Percentiles rank a stretch among this genome's conserved stretches.
phyloP scores from a whole-genome alignment of 2,329 filamentous ascomycete genomes.

The Fusarium palustre region DNA sequence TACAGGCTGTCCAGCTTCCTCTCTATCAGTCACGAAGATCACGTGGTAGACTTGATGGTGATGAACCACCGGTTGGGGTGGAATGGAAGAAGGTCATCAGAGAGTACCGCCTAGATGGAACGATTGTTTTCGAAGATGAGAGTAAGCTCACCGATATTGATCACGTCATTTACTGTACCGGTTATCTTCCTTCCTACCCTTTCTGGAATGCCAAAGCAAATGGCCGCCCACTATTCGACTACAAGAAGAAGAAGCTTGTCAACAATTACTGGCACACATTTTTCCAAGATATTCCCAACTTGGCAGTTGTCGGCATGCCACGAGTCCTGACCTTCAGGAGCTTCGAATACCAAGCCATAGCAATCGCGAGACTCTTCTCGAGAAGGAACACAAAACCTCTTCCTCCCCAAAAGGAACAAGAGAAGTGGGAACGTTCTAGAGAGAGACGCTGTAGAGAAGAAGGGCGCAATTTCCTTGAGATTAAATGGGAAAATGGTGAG shows the following conservation, averaged over 20 bases:
- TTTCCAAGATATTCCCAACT: slow-evolving; percentile 58
- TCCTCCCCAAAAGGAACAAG: slow-evolving; percentile 55
- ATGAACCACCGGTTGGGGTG: slow-evolving; percentile 59
- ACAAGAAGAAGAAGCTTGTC: slow-evolving; percentile 57
- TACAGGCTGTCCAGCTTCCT: slow-evolving; percentile 54
- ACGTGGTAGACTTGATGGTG: slow-evolving; percentile 62
- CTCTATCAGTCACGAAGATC: slow-evolving; percentile 66
- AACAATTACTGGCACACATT: slow-evolving; percentile 66
- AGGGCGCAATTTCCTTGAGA: slow-evolving; percentile 63
- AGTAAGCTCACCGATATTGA: slow-evolving; percentile 54
- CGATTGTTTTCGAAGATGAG: slow-evolving; percentile 58
- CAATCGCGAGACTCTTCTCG: slow-evolving; percentile 62
- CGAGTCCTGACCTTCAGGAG: slow-evolving; percentile 64
- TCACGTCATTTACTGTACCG: slow-evolving; percentile 57
- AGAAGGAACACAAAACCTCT: slow-evolving; percentile 55
- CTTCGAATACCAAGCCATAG: slow-evolving; percentile 68
- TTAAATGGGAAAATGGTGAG: slow-evolving; percentile 64
- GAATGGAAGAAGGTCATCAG: slow-evolving; percentile 66
- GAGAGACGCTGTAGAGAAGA: slow-evolving; percentile 47
- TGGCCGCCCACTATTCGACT: slow-evolving; percentile 63
- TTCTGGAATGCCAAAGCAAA: slow-evolving; percentile 62
- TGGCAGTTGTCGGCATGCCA: slow-evolving; percentile 65
- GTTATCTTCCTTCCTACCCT: slow-evolving; percentile 58
- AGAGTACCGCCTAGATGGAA: slow-evolving; percentile 56
- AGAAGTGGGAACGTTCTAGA: slow-evolving; percentile 60